Evolutionary conservation across 2,329 filamentous ascomycete species (phyloP), one percentile per base, ranked within the genome.

Genomic region (Nectriaceae sp.): DNA sequence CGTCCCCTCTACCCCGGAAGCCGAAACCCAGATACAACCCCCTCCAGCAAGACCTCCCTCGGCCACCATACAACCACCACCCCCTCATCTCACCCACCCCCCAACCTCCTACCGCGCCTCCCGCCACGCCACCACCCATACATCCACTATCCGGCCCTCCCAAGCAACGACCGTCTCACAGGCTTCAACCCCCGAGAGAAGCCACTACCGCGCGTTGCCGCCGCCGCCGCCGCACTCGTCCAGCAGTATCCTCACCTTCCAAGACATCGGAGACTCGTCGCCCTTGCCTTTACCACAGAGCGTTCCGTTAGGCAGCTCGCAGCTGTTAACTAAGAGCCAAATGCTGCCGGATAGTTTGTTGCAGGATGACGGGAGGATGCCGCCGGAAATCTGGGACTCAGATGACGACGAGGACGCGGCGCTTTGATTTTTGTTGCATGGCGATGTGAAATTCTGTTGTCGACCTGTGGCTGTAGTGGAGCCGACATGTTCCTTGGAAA

Each of bases 271-370:
- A 42, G 49, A 50, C 37, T 56, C 57, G 13, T 57, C 56, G 5
- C 55, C 61, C 16, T 40, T 62, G 2, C 47, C 5, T 33, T 43
- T 49, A 39, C 35, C 42, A 24, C 52, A 35, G 51, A 51, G 10
- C 26, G 42, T 29, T 55, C 52, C 37, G 54, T 47, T 15, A 44
- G 53, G 44, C n/a, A 52, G 62, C 16, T 79, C 77, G 8, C 76
- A 83, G 62, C 66, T 81, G 16, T 60, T 76, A 48, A 74, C 75
- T 2, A 73, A 70, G 55, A 81, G 78, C 52, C 78, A 82, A 63
- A 73, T 79, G 66, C 63, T 83, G 47, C 74, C 79, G 3, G 73
- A 76, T 37, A 76, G 73, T 49, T 63, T 77, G 46, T 19, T 75
- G 6, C 55, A 62, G 22, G 74, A 75, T 24, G 66, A 68, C 21